These are phyloP conservation scores for Trichophyton equinum DNA, from an alignment of 2,329 filamentous ascomycete genomes.

Conservation along the genomic window DNA sequence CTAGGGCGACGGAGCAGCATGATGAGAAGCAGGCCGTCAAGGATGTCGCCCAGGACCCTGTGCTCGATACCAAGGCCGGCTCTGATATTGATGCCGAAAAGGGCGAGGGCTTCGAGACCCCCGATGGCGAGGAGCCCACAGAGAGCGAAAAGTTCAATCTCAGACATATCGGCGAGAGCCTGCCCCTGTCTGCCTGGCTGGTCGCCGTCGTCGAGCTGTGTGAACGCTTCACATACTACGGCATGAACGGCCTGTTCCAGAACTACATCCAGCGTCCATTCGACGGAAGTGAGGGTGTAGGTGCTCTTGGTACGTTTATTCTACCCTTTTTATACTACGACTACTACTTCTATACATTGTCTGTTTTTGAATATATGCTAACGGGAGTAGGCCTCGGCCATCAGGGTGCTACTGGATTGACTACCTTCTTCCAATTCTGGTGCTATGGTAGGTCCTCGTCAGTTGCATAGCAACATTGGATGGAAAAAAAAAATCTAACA, in stretches of 20 bases:
- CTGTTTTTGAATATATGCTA: neutral
- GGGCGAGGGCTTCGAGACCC: slow-evolving; percentile 15
- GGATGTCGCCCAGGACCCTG: neutral
- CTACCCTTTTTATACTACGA: neutral
- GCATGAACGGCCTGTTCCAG: slow-evolving; percentile 43
- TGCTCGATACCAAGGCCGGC: slow-evolving; percentile 2
- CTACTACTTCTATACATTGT: neutral
- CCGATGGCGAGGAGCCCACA: slow-evolving; percentile 42
- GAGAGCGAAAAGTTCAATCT: slow-evolving; percentile 40
- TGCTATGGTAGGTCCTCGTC: slow-evolving; percentile 32
- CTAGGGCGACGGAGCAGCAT: neutral
- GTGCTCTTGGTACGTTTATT: slow-evolving; percentile 27
- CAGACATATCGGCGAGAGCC: slow-evolving; percentile 42
- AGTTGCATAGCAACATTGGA: neutral
- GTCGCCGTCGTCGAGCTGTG: slow-evolving; percentile 45
- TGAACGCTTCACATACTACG: slow-evolving; percentile 49
- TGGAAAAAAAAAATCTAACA: neutral
- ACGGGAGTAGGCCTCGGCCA: slow-evolving; percentile 23
- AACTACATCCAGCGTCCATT: slow-evolving; percentile 41
- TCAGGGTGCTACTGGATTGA: slow-evolving; percentile 37
- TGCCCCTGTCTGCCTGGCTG: slow-evolving; percentile 44
- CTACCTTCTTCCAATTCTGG: slow-evolving; percentile 45
- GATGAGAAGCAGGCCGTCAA: slow-evolving; percentile 5
- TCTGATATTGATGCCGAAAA: neutral
- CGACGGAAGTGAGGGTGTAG: slow-evolving; percentile 28